These are phyloP conservation scores for Suhomyces vadensis DNA, from an alignment of 805 yeast genomes.

Conservation along the genomic window DNA sequence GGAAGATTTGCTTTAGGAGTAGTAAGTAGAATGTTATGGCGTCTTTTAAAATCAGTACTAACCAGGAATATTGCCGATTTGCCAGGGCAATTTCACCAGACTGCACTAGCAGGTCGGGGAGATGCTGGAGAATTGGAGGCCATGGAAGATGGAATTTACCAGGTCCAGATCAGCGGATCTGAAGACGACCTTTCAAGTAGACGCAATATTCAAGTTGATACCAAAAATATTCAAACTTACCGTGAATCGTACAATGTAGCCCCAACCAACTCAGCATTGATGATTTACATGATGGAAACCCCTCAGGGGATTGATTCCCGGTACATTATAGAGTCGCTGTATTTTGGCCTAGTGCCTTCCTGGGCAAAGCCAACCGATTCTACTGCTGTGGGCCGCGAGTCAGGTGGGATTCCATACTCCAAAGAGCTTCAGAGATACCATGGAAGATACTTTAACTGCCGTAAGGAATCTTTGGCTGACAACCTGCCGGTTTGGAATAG, in stretches of 20 bases:
- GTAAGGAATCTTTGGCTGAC: slow-evolving; percentile 58
- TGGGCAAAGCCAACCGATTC: slow-evolving; percentile 55
- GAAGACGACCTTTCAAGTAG: slow-evolving; percentile 1
- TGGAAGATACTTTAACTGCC: slow-evolving; percentile 69
- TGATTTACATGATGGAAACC: slow-evolving; percentile 22
- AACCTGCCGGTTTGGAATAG: slow-evolving; percentile 58
- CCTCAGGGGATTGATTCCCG: slow-evolving; percentile 8
- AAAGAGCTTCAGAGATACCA: slow-evolving; percentile 36
- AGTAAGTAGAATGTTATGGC: slow-evolving; percentile 26
- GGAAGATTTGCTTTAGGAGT: slow-evolving; percentile 58
- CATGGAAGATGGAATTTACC: slow-evolving; percentile 4
- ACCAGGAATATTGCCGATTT: slow-evolving; percentile 25
- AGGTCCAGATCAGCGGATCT: slow-evolving; percentile 9
- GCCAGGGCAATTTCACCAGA: slow-evolving; percentile 28
- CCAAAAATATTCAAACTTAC: slow-evolving; percentile 15
- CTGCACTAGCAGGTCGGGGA: slow-evolving; percentile 15
- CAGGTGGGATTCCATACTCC: slow-evolving; percentile 22
- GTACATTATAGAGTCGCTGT: slow-evolving; percentile 53
- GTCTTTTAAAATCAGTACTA: not conserved
- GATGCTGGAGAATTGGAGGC: slow-evolving; percentile 2
- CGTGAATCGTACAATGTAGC: slow-evolving; percentile 56
- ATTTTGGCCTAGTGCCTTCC: slow-evolving; percentile 76
- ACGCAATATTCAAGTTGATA: slow-evolving; percentile 6
- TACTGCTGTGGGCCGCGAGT: slow-evolving; percentile 22
- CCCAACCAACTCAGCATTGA: slow-evolving; percentile 57